phyloP scores from a whole-genome alignment of 768 basidiomycete genomes.

The Lactifluus volemus region DNA sequence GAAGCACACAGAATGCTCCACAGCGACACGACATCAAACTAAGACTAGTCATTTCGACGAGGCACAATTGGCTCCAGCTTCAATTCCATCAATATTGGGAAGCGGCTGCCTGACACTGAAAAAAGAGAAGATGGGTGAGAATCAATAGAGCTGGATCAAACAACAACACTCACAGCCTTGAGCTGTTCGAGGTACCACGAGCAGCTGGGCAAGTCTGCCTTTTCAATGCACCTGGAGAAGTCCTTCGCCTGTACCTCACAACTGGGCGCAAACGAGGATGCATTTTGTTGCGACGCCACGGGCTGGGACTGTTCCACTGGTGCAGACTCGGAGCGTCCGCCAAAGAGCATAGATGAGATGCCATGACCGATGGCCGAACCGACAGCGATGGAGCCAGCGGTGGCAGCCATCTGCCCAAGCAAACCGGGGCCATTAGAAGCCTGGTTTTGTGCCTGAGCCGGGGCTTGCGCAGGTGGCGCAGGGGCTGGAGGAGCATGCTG shows the following conservation, averaged over 20 bases:
- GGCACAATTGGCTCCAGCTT: background rate
- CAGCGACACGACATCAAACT: too few species aligned
- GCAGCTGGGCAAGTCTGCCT: slow-evolving; percentile 71
- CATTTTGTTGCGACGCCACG: slow-evolving; percentile 38
- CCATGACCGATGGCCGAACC: slow-evolving; percentile 88
- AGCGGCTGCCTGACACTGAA: slow-evolving; percentile 19
- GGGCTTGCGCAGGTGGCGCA: slow-evolving; percentile 25
- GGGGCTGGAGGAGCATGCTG: slow-evolving; percentile 33
- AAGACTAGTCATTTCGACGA: background rate
- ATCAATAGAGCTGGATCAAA: background rate
- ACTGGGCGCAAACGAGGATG: slow-evolving; percentile 41
- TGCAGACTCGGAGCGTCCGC: slow-evolving; percentile 43
- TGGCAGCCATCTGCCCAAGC: slow-evolving; percentile 79
- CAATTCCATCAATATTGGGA: slow-evolving; percentile 18
- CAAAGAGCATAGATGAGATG: slow-evolving; percentile 85
- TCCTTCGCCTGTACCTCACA: slow-evolving; percentile 84
- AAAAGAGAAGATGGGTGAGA: background rate
- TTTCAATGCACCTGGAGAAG: slow-evolving; percentile 79
- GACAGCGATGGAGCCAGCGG: slow-evolving; percentile 83
- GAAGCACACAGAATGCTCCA: too few species aligned
- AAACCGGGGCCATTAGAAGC: slow-evolving; percentile 48
- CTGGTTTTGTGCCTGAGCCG: slow-evolving; percentile 27
- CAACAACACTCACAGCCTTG: slow-evolving; percentile 59
- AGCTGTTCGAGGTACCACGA: slow-evolving; percentile 83
- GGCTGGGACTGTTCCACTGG: slow-evolving; percentile 36